phyloP scores from a whole-genome alignment of 1,284 basidiomycete genomes.

The Vanrija pseudolonga region DNA sequence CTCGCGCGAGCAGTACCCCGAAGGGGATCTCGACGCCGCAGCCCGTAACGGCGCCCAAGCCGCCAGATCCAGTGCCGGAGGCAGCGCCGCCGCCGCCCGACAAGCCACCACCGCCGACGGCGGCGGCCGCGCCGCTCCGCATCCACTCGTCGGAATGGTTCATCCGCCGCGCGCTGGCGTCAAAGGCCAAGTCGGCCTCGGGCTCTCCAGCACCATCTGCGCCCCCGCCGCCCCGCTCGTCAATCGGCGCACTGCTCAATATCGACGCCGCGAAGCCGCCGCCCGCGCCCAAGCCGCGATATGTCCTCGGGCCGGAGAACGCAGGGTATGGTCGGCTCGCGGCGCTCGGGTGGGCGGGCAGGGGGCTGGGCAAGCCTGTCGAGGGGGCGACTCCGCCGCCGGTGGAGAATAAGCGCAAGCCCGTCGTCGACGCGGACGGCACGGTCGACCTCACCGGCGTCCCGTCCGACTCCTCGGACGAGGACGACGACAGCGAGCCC shows the following conservation, averaged over 20 bases:
- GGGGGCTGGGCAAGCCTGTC: slow-evolving; percentile 36
- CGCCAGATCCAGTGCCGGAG: not conserved
- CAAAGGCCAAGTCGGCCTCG: slow-evolving; percentile 5
- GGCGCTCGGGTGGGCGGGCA: slow-evolving; percentile 41
- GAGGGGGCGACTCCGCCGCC: too few relatives aligned
- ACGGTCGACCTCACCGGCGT: slow-evolving; percentile 20
- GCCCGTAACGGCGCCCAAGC: not conserved
- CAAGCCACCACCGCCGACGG: not conserved
- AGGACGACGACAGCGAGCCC: not conserved
- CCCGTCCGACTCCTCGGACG: slow-evolving; percentile 1
- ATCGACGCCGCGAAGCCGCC: slow-evolving; percentile 9
- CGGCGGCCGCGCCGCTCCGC: slow-evolving; percentile 15
- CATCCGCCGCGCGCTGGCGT: slow-evolving; percentile 40
- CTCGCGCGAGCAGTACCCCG: not conserved
- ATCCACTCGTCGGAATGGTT: slow-evolving; percentile 42
- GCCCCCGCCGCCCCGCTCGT: slow-evolving; percentile 11
- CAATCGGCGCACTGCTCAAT: slow-evolving; percentile 33
- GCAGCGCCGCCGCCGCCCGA: not conserved
- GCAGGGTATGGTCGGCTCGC: slow-evolving; percentile 38
- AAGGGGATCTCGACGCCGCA: not conserved
- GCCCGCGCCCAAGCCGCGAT: slow-evolving; percentile 14
- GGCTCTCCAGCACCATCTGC: too few relatives aligned
- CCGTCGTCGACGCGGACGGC: not conserved
- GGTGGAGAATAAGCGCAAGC: not conserved
- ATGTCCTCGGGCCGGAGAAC: slow-evolving; percentile 44